phyloP scores from a whole-genome alignment of 2,329 filamentous ascomycete genomes.

The Byssochlamys sp. region DNA sequence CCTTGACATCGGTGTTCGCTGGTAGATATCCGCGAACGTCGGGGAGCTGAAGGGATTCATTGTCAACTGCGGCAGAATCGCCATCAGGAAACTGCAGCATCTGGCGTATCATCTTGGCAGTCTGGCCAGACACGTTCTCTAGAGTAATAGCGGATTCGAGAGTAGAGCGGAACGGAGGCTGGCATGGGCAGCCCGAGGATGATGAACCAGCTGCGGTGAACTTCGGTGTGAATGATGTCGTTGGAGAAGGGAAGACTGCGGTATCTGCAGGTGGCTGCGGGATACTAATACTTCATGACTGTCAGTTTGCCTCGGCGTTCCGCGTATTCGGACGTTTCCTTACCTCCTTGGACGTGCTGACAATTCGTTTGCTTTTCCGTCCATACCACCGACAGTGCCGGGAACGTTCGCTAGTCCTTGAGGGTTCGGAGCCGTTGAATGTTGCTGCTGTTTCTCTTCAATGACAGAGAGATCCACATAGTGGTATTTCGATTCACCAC shows the following conservation, averaged over 20 bases:
- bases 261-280: conserved; percentile 27
- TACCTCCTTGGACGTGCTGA: conserved; percentile 23
- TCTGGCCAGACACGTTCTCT: conserved; percentile 28
- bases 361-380: conserved; percentile 16
- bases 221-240: conserved; percentile 26
- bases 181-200: conserved; percentile 20
- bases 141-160: conserved; percentile 24
- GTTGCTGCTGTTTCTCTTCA: conserved; percentile 33
- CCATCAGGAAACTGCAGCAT: conserved; percentile 30
- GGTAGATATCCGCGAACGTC: conserved; percentile 74
- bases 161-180: conserved; percentile 16
- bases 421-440: conserved; percentile 13
- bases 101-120: conserved; percentile 30
- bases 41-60: conserved; percentile 70
- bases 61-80: conserved; percentile 42
- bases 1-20: conserved; percentile 70
- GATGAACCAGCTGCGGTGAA: conserved; percentile 15
- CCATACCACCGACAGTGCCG: conserved; percentile 10
- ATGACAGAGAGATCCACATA: conserved; percentile 52
- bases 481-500: conserved; percentile 97
- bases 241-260: conserved; percentile 32
- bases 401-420: conserved; percentile 16
- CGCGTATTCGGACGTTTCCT: neutral
- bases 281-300: conserved; percentile 18
- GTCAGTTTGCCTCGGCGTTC: neutral